Conservation (phyloP, 2,329 filamentous ascomycete genomes). For the Teratosphaeriaceae sp. region DNA sequence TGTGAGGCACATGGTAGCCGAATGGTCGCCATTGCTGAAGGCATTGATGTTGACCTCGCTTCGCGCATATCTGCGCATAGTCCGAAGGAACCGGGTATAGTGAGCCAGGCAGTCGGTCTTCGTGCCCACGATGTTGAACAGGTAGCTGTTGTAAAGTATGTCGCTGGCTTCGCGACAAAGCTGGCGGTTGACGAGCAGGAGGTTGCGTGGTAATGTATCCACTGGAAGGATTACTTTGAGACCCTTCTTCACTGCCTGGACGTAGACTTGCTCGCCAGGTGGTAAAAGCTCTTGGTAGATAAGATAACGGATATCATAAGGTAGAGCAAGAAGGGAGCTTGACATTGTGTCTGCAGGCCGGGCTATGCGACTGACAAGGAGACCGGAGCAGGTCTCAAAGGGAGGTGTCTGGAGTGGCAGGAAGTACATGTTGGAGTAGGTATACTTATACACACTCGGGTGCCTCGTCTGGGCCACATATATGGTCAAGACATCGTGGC, state of each 20-base stretch:
- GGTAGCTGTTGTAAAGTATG: constrained; percentile 26
- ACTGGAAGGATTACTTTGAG: constrained; percentile 9
- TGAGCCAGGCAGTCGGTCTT: constrained; percentile 21
- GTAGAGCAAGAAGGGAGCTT: constrained; percentile 10
- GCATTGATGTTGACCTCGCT: constrained; percentile 20
- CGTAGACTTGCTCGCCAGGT: constrained; percentile 19
- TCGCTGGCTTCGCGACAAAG: constrained; percentile 19
- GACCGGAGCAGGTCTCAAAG: not conserved
- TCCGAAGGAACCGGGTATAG: constrained; percentile 16
- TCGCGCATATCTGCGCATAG: constrained; percentile 17
- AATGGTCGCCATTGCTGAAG: constrained; percentile 26
- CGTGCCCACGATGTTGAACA: constrained; percentile 27
- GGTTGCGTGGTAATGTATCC: constrained; percentile 10
- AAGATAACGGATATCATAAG: constrained; percentile 25
- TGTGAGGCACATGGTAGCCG: constrained; percentile 24
- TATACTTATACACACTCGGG: no score
- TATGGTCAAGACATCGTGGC: no score
- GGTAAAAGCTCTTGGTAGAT: constrained; percentile 28
- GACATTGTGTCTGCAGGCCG: not conserved
- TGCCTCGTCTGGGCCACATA: no score
- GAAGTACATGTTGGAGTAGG: no score
- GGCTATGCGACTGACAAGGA: not conserved
- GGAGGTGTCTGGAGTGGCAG: no score
- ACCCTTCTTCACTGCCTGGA: constrained; percentile 16
- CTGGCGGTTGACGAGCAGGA: constrained; percentile 15